Base-by-base conservation (phyloP, 352 stramenopile species). In the Phytophthora foliorum region DNA sequence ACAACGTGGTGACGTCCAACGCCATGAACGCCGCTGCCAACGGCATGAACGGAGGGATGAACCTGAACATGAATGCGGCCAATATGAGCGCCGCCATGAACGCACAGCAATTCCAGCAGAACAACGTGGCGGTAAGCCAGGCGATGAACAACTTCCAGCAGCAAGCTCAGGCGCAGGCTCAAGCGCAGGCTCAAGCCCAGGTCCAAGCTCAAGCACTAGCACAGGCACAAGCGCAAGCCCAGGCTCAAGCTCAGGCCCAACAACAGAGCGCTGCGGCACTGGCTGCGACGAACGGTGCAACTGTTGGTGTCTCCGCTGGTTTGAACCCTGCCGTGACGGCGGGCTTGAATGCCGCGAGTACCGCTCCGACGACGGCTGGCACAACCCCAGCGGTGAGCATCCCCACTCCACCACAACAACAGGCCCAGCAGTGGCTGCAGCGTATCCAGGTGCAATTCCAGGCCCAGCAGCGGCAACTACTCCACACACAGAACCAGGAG, bases 401-500 rank as follows among this genome's bases (percentile, higher is more conserved):
- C 16, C 50, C 72, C 16, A 86, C 59, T 24, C 64, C 69, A 27
- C 82, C 85, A 21, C 84, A 91, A 44, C 84, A 92, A 29, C 84
- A 92, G 45, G 82, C 84, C 13, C 88, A 95, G 62, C 88, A 95
- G 62, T 90, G 78, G 78, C 64, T 95, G n/a, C 83, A 93, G 52
- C 84, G 85, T 5, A 85, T 95, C 10, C 88, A 94, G 52, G 84
- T 90, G 24, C 88, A 94, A 59, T 95, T 92, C 59, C 86, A 93
- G 39, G 86, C 82, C 0, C 88, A 95, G 51, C 82, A 92, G 34
- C 84, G 91, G 17, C 81, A 90, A 48, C 44, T 94, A 29, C 55
- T 93, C 24, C 80, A 89, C 29, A 86, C 80, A 11, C 86, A 93
- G 25, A 89, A 94, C 60, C 84, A 92, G 56, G 88, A 95, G 60